Evolutionary conservation across 1,284 basidiomycete species (phyloP).

Genomic region (Irpex lacteus): DNA sequence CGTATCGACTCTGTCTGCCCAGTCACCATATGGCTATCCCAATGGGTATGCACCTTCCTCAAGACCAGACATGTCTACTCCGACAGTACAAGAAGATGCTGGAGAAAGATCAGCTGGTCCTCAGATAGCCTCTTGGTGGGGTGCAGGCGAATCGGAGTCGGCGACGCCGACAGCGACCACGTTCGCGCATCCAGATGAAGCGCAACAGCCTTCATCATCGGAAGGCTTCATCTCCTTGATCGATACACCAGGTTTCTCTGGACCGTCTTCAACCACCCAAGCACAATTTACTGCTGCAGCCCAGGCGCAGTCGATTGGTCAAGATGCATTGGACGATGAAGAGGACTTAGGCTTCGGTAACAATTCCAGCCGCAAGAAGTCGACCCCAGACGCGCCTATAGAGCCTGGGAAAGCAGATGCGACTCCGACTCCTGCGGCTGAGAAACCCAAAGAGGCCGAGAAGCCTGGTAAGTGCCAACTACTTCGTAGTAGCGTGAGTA

Average conservation of each 20-base stretch:
- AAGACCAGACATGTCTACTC: background rate
- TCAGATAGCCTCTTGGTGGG: conserved; percentile 60
- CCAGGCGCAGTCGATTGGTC: conserved; percentile 23
- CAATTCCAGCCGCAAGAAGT: conserved; percentile 24
- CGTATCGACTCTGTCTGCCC: conserved; percentile 41
- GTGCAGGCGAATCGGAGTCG: conserved; percentile 43
- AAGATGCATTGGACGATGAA: conserved; percentile 44
- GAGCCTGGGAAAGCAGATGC: conserved; percentile 13
- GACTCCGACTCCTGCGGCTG: conserved; percentile 12
- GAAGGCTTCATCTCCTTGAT: conserved; percentile 86
- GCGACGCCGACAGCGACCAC: conserved; percentile 67
- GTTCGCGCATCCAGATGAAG: conserved; percentile 52
- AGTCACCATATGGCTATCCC: conserved; percentile 26
- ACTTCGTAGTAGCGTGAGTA: background rate
- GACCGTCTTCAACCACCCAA: background rate
- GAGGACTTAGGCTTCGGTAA: conserved; percentile 93
- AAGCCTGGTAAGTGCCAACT: conserved; percentile 26
- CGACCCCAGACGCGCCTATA: conserved; percentile 9
- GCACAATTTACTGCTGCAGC: conserved; percentile 20
- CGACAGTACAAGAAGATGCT: conserved; percentile 6
- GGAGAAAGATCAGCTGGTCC: conserved; percentile 31
- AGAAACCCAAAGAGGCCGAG: conserved; percentile 19
- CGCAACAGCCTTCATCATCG: conserved; percentile 37
- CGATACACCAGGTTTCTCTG: conserved; percentile 53
- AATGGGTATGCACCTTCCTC: background rate